Percentiles rank a stretch among this genome's conserved stretches.
Conservation (phyloP, 2,329 filamentous ascomycete species). For the Aspergillus pseudoglaucus region DNA sequence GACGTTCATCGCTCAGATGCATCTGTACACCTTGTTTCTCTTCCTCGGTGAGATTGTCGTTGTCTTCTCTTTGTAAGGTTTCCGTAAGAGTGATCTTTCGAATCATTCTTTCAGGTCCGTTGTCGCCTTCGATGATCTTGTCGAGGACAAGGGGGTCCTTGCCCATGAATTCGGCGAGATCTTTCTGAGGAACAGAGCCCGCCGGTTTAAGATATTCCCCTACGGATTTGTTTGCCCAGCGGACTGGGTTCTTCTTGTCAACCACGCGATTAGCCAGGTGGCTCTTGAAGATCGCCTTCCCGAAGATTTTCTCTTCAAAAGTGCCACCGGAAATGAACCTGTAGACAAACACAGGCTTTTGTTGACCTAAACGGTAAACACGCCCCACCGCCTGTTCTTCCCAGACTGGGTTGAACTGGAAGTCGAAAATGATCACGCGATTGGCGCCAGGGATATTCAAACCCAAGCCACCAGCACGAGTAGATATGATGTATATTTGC, state of each 20-base stretch:
- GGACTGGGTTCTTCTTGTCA: conserved; percentile 71
- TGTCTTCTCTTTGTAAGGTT: conserved; percentile 64
- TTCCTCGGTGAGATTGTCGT: conserved; percentile 55
- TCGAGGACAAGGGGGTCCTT: conserved; percentile 59
- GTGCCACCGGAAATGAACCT: conserved; percentile 72
- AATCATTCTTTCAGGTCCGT: conserved; percentile 19
- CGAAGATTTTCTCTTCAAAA: conserved; percentile 68
- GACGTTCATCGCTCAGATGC: conserved; percentile 35
- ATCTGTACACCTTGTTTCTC: conserved; percentile 53
- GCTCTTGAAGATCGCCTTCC: conserved; percentile 72
- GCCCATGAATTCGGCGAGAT: conserved; percentile 49
- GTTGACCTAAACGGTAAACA: conserved; percentile 78
- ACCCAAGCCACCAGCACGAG: conserved; percentile 71
- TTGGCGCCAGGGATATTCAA: conserved; percentile 81
- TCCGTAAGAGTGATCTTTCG: conserved; percentile 58
- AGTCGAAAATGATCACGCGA: conserved; percentile 80
- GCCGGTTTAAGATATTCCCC: conserved; percentile 56
- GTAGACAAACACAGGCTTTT: conserved; percentile 76
- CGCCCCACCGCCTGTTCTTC: conserved; percentile 85
- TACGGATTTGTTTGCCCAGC: conserved; percentile 53
- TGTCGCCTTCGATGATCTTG: conserved; percentile 28
- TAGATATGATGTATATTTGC: conserved; percentile 71
- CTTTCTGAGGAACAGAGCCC: conserved; percentile 44
- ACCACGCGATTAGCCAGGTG: conserved; percentile 74
- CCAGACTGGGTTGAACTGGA: conserved; percentile 68